These are phyloP conservation scores for Tetrapyrgos nigripes DNA, from an alignment of 1,284 basidiomycete species.

Conservation along the genomic window DNA sequence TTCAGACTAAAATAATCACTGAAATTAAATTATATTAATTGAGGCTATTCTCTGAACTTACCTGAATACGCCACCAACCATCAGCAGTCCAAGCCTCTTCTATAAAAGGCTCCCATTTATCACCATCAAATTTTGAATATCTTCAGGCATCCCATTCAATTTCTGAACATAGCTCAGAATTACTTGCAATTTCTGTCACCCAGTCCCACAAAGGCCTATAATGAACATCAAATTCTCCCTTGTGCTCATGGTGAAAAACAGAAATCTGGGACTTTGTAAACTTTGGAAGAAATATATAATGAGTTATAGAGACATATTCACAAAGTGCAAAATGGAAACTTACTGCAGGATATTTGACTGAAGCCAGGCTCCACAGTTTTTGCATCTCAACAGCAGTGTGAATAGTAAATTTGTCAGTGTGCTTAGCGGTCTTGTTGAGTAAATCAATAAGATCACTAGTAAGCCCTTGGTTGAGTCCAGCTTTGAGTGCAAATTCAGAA, in stretches of 20 bases:
- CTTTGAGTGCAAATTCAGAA: conserved; percentile 21
- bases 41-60: conserved; percentile 21
- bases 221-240: conserved; percentile 21
- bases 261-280: conserved; percentile 21
- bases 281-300: conserved; percentile 13
- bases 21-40: not conserved
- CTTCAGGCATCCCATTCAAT: conserved; percentile 31
- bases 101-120: conserved; percentile 33
- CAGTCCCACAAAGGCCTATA: conserved; percentile 27
- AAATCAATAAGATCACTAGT: conserved; percentile 2
- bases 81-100: conserved; percentile 39
- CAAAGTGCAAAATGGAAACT: too few species aligned
- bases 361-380: not conserved
- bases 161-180: conserved; percentile 17
- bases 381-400: not conserved
- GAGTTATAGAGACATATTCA: not conserved
- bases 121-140: conserved; percentile 35
- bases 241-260: conserved; percentile 22
- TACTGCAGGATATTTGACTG: not conserved
- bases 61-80: conserved; percentile 37
- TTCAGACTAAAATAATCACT: not conserved
- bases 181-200: conserved; percentile 24
- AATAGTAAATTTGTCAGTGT: not conserved
- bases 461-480: not conserved
- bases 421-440: not conserved